phyloP scores from a whole-genome alignment of 2,329 filamentous ascomycete species.

The Epichloe aotearoae region DNA sequence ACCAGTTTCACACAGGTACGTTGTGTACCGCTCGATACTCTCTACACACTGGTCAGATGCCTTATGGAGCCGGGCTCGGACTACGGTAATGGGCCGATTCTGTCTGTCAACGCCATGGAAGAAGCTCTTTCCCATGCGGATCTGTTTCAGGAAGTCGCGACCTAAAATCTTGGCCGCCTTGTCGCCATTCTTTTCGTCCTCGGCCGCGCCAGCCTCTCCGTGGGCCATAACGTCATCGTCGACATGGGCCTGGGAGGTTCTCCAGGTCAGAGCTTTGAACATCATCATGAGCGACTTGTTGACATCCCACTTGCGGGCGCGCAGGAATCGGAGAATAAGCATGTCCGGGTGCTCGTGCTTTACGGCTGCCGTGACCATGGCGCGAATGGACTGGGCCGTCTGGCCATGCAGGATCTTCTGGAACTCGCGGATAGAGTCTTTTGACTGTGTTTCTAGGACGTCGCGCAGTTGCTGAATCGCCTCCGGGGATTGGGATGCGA shows the following conservation, averaged over 20 bases:
- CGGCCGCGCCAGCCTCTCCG: slow-evolving; percentile 19
- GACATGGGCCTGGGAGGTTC: slow-evolving; percentile 17
- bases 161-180: neutral
- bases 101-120: slow-evolving; percentile 23
- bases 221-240: slow-evolving; percentile 18
- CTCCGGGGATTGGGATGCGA: neutral
- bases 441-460: neutral
- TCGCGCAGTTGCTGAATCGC: slow-evolving; percentile 1
- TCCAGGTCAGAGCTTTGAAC: slow-evolving; percentile 24
- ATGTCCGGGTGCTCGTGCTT: slow-evolving; percentile 23
- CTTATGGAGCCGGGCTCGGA: slow-evolving; percentile 21
- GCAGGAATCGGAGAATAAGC: slow-evolving; percentile 24
- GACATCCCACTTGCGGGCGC: slow-evolving; percentile 27
- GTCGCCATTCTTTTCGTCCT: slow-evolving; percentile 16
- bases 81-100: slow-evolving; percentile 22
- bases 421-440: neutral
- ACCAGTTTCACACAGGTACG: slow-evolving; percentile 25
- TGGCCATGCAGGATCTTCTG: slow-evolving; percentile 1
- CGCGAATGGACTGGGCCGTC: slow-evolving; percentile 1
- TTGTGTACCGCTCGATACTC: slow-evolving; percentile 23
- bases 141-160: slow-evolving; percentile 21
- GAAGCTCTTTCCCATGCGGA: slow-evolving; percentile 24
- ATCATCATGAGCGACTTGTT: slow-evolving; percentile 26
- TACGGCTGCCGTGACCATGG: slow-evolving; percentile 9
- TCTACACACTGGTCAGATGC: slow-evolving; percentile 18